These are phyloP conservation scores for Penicillium janthinellum DNA, from an alignment of 2,329 filamentous ascomycete species.

Conservation along the genomic window DNA sequence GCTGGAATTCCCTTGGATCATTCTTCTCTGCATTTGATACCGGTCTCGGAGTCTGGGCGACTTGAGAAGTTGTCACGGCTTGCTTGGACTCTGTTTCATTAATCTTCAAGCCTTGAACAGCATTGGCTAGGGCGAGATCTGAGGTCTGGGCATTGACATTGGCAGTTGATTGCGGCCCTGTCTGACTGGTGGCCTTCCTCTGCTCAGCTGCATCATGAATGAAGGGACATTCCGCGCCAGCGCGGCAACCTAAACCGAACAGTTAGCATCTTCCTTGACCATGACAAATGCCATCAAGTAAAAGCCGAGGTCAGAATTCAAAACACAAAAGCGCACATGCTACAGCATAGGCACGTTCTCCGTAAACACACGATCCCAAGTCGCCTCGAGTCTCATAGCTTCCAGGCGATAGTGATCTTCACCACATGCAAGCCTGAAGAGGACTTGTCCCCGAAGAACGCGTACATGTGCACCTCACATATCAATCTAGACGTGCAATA, in stretches of 20 bases:
- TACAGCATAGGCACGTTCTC: not conserved
- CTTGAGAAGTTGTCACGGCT: slow-evolving; percentile 44
- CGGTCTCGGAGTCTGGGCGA: slow-evolving; percentile 59
- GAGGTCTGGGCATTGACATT: slow-evolving; percentile 4
- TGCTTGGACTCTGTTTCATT: slow-evolving; percentile 32
- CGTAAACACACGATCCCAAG: not conserved
- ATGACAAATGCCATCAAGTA: not conserved
- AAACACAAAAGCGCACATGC: not conserved
- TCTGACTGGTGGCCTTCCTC: slow-evolving; percentile 11
- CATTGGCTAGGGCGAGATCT: slow-evolving; percentile 15
- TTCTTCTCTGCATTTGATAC: slow-evolving; percentile 64
- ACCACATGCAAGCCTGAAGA: not conserved
- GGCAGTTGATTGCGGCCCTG: slow-evolving; percentile 14
- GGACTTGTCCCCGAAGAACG: not conserved
- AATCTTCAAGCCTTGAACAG: slow-evolving; percentile 21
- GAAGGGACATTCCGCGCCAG: slow-evolving; percentile 55
- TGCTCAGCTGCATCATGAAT: slow-evolving; percentile 45
- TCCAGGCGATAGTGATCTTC: not conserved
- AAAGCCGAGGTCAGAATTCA: not conserved
- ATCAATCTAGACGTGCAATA: not conserved
- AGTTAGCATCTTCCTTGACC: slow-evolving; percentile 23
- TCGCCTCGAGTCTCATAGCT: not conserved
- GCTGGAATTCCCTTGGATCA: slow-evolving; percentile 72
- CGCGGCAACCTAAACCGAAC: slow-evolving; percentile 50
- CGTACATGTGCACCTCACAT: not conserved